Evolutionary conservation across 2,329 filamentous ascomycete genomes (phyloP), one percentile per base, ranked within the genome.

Genomic region (Cercospora sp.): DNA sequence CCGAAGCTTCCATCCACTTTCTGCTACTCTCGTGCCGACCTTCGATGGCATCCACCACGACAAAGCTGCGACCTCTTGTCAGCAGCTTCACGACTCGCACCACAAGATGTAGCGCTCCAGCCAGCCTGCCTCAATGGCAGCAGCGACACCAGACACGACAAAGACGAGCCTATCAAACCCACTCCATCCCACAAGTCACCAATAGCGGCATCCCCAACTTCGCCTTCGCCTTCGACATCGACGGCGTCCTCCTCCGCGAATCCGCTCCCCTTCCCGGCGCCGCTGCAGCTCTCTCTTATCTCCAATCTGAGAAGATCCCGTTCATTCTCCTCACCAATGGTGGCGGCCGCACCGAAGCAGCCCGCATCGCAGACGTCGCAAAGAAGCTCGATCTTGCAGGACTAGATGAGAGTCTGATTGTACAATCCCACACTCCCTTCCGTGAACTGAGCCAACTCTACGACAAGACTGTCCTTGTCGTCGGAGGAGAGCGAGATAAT

Each of bases 321-420:
- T 98, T 97, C 81, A 94, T 99, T 75, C 88, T 99, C 37, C 85
- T 99, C 70, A 99, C 95, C 68, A 99, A 99, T 80, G 95, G 95
- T 74, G 95, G 95, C 51, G 95, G 95, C 67, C 93, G 91, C 77
- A 88, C 89, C 70, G 94, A 98, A 80, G 83, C 83, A 2, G 89
- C 91, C 67, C 87, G 92, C 18, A 90, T 93, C 32, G 82, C 83
- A 7, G 90, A 94, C 69, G 84, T 96, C 63, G 89, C 87, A 73
- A 79, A 85, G 53, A 88, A 88, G 73, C 85, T 96, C 6, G 83
- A 86, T 28, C 82, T 93, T 1, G 24, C 53, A 5, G 80, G 84
- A 16, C 82, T 95, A 53, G 85, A 89, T 45, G 86, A 86, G 13
- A 86, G 86, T 70, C 90, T 90, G 79, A 93, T 97, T 76, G 86